Base-by-base conservation (phyloP, 768 basidiomycete species). In the Russula abietina region DNA sequence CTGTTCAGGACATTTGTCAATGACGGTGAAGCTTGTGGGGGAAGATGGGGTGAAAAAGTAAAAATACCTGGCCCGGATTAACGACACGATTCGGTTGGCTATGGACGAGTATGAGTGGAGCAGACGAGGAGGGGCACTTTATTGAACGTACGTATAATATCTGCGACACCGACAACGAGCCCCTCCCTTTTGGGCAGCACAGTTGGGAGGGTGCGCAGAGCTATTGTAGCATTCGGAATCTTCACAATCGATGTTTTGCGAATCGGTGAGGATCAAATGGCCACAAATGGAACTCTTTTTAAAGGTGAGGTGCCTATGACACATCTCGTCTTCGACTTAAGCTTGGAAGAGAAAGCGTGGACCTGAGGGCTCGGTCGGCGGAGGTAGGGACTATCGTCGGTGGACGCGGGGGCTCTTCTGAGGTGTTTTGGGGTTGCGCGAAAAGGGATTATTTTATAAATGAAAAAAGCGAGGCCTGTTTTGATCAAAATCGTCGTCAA, bases 241-340 rank as follows among this genome's bases (percentile, higher is more conserved):
- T n/a, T 50, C 61, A 70, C 88, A 89, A 74, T 89, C 88, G 73
- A 80, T 56, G 69, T 74, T n/a, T 50, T 57, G 51, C 58, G 83
- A 77, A 59, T 72, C 70, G 62, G 70, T 74, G 69, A 79, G 82
- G 16, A 76, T 75, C 68, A 79, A 73, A 71, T 88, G 86, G n/a
- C 76, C 76, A 75, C 88, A 89, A n/a, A 45, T 72, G 36, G 69
- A 71, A 66, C 77, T 80, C 69, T 75, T 79, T 60, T 71, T 73
- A 72, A 87, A 81, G 67, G 73, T 77, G 69, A 88, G 80, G 56
- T 75, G 76, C 66, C 85, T 80, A 72, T 83, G 81, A 76, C 87
- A 89, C 87, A 89, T 89, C 68, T 70, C 17, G 62, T 10, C 56
- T 55, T 39, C 33, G 50, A 17, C 36, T 41, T 63, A 8, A 49